Evolutionary conservation across 2,329 filamentous ascomycete genomes (phyloP), one percentile per base, ranked within the genome.

Genomic region (Macrophomina phaseolina): DNA sequence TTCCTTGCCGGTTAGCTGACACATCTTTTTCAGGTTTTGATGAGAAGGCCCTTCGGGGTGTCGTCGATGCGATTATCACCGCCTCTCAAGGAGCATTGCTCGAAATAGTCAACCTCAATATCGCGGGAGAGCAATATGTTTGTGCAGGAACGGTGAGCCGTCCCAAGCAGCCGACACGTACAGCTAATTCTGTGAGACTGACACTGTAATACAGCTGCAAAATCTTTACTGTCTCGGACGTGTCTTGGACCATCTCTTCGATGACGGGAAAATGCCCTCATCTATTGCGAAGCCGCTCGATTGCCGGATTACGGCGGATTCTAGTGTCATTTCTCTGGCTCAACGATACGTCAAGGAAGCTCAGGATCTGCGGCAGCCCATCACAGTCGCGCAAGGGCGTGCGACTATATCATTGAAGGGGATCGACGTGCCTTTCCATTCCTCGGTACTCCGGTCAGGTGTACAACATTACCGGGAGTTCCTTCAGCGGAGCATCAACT

Each of bases 391-490:
- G 64, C 67, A 58, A 32, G 75, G 75, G 30, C 58, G 58, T 11
- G 75, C 75, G n/a, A 76, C 75, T 2, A 71, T 77, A 1, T 75
- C 75, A 14, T 70, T 77, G n/a, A 63, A 67, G 5, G 75, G 74
- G 5, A 72, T 77, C 46, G 75, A 77, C 66, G 73, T 77, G 48
- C 75, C 75, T 16, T 77, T 77, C 62, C 75, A 77, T 67, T 72
- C 69, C 34, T 71, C 69, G n/a, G n/a, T n/a, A n/a, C n/a, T n/a
- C n/a, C n/a, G n/a, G n/a, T n/a, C n/a, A n/a, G n/a, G n/a, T n/a
- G n/a, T n/a, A n/a, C n/a, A n/a, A n/a, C n/a, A n/a, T n/a, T n/a
- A n/a, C n/a, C n/a, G n/a, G n/a, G n/a, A n/a, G n/a, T n/a, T n/a
- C n/a, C n/a, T n/a, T n/a, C n/a, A n/a, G n/a, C n/a, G n/a, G n/a